Evolutionary conservation across 768 basidiomycete genomes (phyloP).

Genomic region (Dentipellis fragilis): DNA sequence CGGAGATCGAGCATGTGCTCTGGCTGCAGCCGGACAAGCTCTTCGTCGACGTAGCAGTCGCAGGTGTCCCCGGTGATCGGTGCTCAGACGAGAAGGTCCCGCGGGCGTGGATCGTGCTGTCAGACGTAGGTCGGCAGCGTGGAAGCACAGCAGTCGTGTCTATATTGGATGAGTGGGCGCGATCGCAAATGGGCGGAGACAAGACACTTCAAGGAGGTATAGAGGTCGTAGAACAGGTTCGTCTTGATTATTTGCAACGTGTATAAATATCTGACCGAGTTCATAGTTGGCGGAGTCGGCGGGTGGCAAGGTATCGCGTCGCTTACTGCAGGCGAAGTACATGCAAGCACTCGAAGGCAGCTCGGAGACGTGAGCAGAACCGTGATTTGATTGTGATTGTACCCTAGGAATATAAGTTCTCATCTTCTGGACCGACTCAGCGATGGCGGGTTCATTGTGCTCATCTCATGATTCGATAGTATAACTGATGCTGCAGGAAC

Average conservation of each 20-base stretch:
- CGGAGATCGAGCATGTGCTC: constrained; percentile 64
- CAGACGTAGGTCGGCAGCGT: constrained; percentile 37
- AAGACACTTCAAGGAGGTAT: constrained; percentile 74
- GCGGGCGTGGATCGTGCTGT: constrained; percentile 71
- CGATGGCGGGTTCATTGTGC: too few relatives aligned
- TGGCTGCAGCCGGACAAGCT: constrained; percentile 50
- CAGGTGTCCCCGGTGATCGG: constrained; percentile 63
- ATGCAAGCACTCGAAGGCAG: too few relatives aligned
- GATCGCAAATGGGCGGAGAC: constrained; percentile 55
- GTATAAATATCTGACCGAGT: background rate
- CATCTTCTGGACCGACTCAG: too few relatives aligned
- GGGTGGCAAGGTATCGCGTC: constrained; percentile 61
- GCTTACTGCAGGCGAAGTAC: constrained; percentile 49
- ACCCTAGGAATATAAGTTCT: too few relatives aligned
- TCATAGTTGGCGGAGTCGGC: constrained; percentile 62
- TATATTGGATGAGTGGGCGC: constrained; percentile 51
- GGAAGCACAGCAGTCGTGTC: constrained; percentile 32
- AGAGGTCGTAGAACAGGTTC: constrained; percentile 50
- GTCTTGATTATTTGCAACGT: constrained; percentile 13
- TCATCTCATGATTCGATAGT: too few relatives aligned
- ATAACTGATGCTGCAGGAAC: too few relatives aligned
- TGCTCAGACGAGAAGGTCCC: constrained; percentile 67
- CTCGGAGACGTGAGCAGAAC: too few relatives aligned
- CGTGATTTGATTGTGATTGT: too few relatives aligned
- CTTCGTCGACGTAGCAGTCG: constrained; percentile 58